Base-by-base conservation (phyloP, 2,329 filamentous ascomycete species). In the Aureobasidium vineae region DNA sequence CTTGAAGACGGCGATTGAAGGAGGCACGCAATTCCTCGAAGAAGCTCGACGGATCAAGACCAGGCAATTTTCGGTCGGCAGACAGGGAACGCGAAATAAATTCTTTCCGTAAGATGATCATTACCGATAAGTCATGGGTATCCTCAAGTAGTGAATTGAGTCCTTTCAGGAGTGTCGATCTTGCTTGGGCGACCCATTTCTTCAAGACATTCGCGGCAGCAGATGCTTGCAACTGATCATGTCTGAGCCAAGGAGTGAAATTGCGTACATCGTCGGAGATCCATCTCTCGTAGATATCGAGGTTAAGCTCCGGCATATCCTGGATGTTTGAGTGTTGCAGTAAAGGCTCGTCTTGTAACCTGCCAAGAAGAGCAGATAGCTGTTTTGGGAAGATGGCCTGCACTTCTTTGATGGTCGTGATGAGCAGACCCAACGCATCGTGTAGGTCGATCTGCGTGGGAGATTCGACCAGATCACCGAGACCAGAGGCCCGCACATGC, bases 181-280 rank as follows among this genome's bases (percentile, higher is more conserved):
- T 83, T 45, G 88, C 85, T 54, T 90, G 83, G 52, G 87, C 81
- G 8, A 85, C 84, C 93, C 93, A 97, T 0, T 96, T 80, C 19
- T 84, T 68, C 60, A 80, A 72, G 23, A 73, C 77, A 66, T 79
- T 77, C 6, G 76, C 56, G 1, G 75, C 79, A 21, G 82, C 79
- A 2, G 74, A 66, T 36, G 74, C 69, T 28, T 78, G 73, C 5
- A 83, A 71, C 70, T 95, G 90, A 70, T 93, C 91, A 71, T 96
- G 88, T 36, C 90, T 87, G 41, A 96, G 90, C 79, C 92, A 97
- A 0, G 93, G 93, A 0, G 88, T 94, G 74, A 96, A 97, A 70
- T 89, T 90, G 54, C 86, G 86, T 49, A 97, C 90, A 68, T 96
- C 91, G 8, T 92, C 87, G 21, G 90, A 85, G 69, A 95, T 90